Evolutionary conservation across 352 stramenopile species (phyloP), one percentile per base, ranked within the genome.

Genomic region (Blastocystis hominis): DNA sequence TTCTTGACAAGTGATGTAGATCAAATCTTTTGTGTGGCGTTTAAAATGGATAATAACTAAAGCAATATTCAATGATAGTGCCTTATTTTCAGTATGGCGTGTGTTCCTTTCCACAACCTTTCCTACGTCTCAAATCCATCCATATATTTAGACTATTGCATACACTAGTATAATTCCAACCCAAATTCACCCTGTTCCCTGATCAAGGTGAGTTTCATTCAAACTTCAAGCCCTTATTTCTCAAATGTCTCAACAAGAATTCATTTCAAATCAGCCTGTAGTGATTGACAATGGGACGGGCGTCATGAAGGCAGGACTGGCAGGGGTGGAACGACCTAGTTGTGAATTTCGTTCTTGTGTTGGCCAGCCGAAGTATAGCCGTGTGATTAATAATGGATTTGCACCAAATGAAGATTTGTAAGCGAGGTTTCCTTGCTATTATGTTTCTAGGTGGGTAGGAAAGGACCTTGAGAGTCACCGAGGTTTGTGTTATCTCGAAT

Each of bases 281-380:
- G 77, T 87, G 20, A 94, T 98, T 66, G 95, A 98, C 91, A 97
- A 97, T 91, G 95, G 95, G 38, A 97, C 94, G 24, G 93, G 94
- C 17, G 94, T 95, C 88, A 95, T 96, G 88, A 98, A 98, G 90
- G 95, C 94, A 72, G 95, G 95, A 34, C 98, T 98, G 91, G 95
- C 95, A 2, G 95, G 95, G 63, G 95, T 94, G 61, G 95, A 97
- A 63, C 95, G 95, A 13, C 95, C 95, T n/a, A 93, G 93, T 89
- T 92, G 92, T 3, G 92, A 96, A 70, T 96, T 96, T 88, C 91
- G 92, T 62, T 95, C 92, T 63, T 94, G 96, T 84, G 94, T 98
- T 61, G 95, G 95, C 70, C 92, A 93, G 79, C 91, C 94, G 0
- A 98, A 98, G 89, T 95, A 98, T 89, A 89, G 95, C 86, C 91